Base-by-base conservation (phyloP, 495 filamentous ascomycete genomes). In the Lasiosphaeriaceae sp. region DNA sequence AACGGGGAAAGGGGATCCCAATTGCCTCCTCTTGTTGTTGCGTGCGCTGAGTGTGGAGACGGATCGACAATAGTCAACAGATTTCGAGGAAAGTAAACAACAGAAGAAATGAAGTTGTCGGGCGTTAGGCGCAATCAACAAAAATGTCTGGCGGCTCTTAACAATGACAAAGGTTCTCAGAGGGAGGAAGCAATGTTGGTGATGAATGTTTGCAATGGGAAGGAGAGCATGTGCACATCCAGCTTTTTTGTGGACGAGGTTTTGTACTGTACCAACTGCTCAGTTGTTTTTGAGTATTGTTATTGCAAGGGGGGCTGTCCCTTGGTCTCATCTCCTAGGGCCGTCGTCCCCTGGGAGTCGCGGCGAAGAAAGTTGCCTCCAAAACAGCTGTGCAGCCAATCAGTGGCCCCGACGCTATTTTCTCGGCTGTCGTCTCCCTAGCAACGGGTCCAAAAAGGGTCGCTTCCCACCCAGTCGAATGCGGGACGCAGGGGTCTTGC, bases 221-320 rank as follows among this genome's bases (percentile, higher is more conserved):
- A 61, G 62, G 62, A 58, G 44, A 65, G 55, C 62, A 59, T 61
- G 62, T 47, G 62, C 31, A 29, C 50, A 49, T 9, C 16, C 26
- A 31, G 26, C 19, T 31, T 54, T 49, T 50, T 20, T 46, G 17
- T 35, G 19, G 23, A 47, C 37, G 31, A 49, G 47, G 52, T 59
- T 56, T 59, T 58, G 50, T 61, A 56, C 45, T 26, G 22, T 31
- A 31, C 26, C 26, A 31, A 31, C 26, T 31, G 26, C 26, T 23
- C 34, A n/a, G 35, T 47, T 56, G 52, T 59, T 56, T 59, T 58
- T 39, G 58, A 56, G 44, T 26, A 17, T 60, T 65, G 59, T 65
- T 65, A 47, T 65, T 59, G 59, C 57, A 60, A 54, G 61, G 47
- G 45, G 39, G 39, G 12, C 9, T 11, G 12, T n/a, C 4, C 39